A percentile compares a stretch with the other conserved stretches of the same genome.
Evolutionary conservation across 257 asterid genomes (phyloP).

Genomic region (Capsicum baccatum): DNA sequence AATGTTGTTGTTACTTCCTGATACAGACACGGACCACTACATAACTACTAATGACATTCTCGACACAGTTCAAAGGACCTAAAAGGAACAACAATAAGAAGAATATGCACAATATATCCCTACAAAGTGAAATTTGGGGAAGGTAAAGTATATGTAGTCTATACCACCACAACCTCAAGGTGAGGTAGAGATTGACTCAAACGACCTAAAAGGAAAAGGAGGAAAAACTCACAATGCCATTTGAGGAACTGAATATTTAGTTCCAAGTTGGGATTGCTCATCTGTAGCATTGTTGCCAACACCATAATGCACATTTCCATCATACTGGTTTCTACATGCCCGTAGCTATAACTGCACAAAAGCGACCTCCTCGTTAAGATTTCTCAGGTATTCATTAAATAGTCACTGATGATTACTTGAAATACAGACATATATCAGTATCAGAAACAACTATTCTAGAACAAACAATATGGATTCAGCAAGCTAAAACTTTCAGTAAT

Average conservation of each 20-base stretch:
- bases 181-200: no score
- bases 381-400: conserved; percentile 61
- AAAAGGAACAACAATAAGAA: background rate
- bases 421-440: conserved; percentile 27
- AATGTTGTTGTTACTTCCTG: background rate
- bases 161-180: no score
- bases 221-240: conserved; percentile 77
- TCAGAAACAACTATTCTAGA: background rate
- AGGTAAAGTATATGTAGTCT: no score
- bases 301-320: conserved; percentile 75
- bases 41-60: background rate
- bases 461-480: background rate
- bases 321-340: conserved; percentile 76
- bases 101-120: no score
- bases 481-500: background rate
- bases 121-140: no score
- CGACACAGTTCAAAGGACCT: background rate
- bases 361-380: conserved; percentile 68
- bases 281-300: conserved; percentile 79
- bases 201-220: background rate
- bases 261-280: conserved; percentile 89
- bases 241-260: conserved; percentile 83
- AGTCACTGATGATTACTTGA: conserved; percentile 55
- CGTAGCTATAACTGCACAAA: conserved; percentile 79
- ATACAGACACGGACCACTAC: background rate